Conservation (phyloP, 371 early-diverging fungal species). For the Mucor irregularis region DNA sequence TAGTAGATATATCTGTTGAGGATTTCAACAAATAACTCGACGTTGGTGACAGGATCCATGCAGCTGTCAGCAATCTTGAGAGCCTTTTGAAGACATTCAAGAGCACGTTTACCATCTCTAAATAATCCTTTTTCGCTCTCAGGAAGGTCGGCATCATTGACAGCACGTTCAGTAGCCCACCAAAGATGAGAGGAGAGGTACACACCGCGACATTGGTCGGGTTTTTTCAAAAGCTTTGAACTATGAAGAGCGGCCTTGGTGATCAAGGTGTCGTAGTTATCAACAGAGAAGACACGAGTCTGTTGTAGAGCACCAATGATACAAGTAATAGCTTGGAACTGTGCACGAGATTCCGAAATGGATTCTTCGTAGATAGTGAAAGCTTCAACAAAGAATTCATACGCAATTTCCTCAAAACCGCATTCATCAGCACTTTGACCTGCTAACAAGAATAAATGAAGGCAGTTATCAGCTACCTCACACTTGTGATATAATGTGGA, state of each 20-base stretch:
- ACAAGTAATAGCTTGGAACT: conserved; percentile 80
- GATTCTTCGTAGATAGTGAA: conserved; percentile 91
- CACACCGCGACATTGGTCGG: conserved; percentile 89
- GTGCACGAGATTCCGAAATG: conserved; percentile 83
- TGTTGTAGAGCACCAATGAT: conserved; percentile 82
- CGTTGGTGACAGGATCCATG: conserved; percentile 80
- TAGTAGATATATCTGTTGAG: conserved; percentile 86
- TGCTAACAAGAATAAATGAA: conserved; percentile 78
- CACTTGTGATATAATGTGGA: conserved; percentile 64
- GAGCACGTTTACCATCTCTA: conserved; percentile 78
- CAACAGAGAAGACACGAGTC: conserved; percentile 72
- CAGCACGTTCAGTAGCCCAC: conserved; percentile 68
- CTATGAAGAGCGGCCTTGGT: conserved; percentile 86
- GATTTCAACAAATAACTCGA: conserved; percentile 89
- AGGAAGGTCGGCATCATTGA: conserved; percentile 29
- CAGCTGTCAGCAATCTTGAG: conserved; percentile 89
- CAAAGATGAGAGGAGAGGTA: conserved; percentile 82
- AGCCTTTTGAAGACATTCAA: conserved; percentile 88
- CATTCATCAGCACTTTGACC: conserved; percentile 81
- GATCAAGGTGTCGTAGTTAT: conserved; percentile 89
- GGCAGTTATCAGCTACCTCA: conserved; percentile 68
- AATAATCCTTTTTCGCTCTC: conserved; percentile 43
- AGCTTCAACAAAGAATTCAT: conserved; percentile 93
- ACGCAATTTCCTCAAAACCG: conserved; percentile 83
- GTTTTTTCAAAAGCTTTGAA: conserved; percentile 82